Base-by-base conservation (phyloP, 148 eudicot genomes). In the Diospyros lotus region DNA sequence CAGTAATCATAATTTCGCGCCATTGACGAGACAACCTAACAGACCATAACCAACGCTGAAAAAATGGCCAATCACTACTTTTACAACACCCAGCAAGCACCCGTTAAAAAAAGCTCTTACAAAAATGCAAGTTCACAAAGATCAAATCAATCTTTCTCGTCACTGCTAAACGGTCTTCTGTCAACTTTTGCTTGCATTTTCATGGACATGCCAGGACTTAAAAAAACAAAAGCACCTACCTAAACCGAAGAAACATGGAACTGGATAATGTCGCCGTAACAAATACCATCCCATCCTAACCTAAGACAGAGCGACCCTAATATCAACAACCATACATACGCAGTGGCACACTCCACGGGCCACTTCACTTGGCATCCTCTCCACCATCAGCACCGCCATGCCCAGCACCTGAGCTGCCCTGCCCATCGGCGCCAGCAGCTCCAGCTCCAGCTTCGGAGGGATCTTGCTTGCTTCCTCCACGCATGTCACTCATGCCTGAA, bases 381-480 rank as follows among this genome's bases (percentile, higher is more conserved):
- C 80, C 66, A 77, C 82, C 83, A 72, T 82, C 88, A 9, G 82
- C 87, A n/a, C 80, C 82, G 15, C 78, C 83, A 54, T 74, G 82
- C 38, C 86, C 93, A 64, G 76, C 79, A 45, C 73, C 81, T 2
- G 86, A 76, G 76, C 56, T 72, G 41, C 85, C 86, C 11, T 76
- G 80, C 59, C 86, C 91, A 46, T 85, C 87, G 56, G 80, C 77
- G 11, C 80, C 75, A 18, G 80, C 64, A 8, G 80, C 0, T 28
- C 28, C 28, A 28, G 28, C 52, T 59, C 86, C 82, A 1, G 78
- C 76, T 42, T 81, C 90, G 6, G 86, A 65, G 58, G 73, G 80
- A 46, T 88, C 89, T 81, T 89, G 91, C 80, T 85, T 89, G 77
- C 70, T 86, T 71, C 64, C 85, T 8, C 83, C 86, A 77, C 78